Percentiles rank a stretch among this genome's conserved stretches.
These are phyloP conservation scores for Leucoagaricus sp. DNA, from an alignment of 1,284 basidiomycete genomes.

Conservation along the genomic window DNA sequence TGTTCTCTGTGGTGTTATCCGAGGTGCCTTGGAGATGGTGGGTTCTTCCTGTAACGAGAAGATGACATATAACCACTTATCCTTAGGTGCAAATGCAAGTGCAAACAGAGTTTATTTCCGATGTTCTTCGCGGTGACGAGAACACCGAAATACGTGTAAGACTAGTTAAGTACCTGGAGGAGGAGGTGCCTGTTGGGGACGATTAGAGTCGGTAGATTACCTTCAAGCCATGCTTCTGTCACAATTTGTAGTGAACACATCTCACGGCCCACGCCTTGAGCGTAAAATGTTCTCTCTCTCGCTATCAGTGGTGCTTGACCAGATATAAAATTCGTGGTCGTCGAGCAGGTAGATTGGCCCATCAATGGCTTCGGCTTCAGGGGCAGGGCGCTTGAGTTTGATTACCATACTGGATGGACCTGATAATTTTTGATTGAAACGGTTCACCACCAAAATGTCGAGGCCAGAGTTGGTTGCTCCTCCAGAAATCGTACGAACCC, in stretches of 20 bases:
- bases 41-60: conserved; percentile 24
- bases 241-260: background rate
- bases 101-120: conserved; percentile 87
- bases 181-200: conserved; percentile 85
- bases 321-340: too few relatives aligned
- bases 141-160: conserved; percentile 92
- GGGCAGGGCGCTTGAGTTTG: background rate
- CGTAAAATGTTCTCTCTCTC: too few relatives aligned
- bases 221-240: background rate
- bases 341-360: too few relatives aligned
- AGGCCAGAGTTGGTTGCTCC: conserved; percentile 95
- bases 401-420: background rate
- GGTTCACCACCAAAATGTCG: conserved; percentile 64
- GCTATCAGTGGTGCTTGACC: too few relatives aligned
- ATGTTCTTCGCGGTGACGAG: conserved; percentile 92
- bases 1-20: conserved; percentile 90
- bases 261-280: too few relatives aligned
- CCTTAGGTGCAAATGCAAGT: conserved; percentile 95
- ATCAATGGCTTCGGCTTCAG: background rate
- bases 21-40: conserved; percentile 97
- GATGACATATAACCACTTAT: background rate
- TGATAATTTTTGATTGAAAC: conserved; percentile 10
- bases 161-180: conserved; percentile 90
- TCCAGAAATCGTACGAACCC: conserved; percentile 84
- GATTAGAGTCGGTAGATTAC: conserved; percentile 46